Percentiles rank a stretch among this genome's conserved stretches.
Conservation (phyloP, 2,329 filamentous ascomycete species). For the Daldinia sp. region DNA sequence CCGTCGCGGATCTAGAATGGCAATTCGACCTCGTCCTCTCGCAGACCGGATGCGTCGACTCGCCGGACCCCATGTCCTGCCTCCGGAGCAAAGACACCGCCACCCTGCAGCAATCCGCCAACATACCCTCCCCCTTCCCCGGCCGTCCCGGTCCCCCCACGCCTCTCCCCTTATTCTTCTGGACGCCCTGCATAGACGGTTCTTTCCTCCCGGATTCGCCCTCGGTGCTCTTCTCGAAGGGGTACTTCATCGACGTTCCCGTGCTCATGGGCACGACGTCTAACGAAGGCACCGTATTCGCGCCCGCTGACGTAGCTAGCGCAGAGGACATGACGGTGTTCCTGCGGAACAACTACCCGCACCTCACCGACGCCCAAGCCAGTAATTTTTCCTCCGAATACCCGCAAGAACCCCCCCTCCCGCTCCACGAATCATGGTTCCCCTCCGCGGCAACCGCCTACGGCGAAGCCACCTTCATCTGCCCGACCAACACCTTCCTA, state of each 20-base stretch:
- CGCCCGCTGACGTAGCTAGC: constrained; percentile 53
- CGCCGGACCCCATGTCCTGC: constrained; percentile 55
- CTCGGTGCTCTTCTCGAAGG: constrained; percentile 55
- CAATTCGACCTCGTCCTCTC: constrained; percentile 58
- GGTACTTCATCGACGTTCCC: constrained; percentile 59
- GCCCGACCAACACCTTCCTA: constrained; percentile 52
- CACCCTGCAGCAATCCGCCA: constrained; percentile 58
- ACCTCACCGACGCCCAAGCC: constrained; percentile 54
- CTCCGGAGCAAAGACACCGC: constrained; percentile 54
- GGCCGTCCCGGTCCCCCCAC: constrained; percentile 52
- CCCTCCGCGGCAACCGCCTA: constrained; percentile 46
- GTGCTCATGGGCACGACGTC: constrained; percentile 59
- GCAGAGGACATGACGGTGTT: constrained; percentile 55
- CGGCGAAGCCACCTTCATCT: constrained; percentile 60
- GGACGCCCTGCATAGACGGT: constrained; percentile 64
- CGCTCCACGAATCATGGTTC: constrained; percentile 59
- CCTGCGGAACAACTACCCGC: constrained; percentile 62
- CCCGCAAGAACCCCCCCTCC: constrained; percentile 51
- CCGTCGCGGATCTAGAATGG: constrained; percentile 59
- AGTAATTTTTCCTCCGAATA: constrained; percentile 56
- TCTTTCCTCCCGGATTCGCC: constrained; percentile 59
- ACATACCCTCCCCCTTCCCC: constrained; percentile 57
- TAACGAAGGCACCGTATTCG: constrained; percentile 62
- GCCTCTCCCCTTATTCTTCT: constrained; percentile 60
- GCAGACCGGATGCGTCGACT: constrained; percentile 54